phyloP scores from a whole-genome alignment of 345 rosid genomes.

The Hirschfeldia incana region DNA sequence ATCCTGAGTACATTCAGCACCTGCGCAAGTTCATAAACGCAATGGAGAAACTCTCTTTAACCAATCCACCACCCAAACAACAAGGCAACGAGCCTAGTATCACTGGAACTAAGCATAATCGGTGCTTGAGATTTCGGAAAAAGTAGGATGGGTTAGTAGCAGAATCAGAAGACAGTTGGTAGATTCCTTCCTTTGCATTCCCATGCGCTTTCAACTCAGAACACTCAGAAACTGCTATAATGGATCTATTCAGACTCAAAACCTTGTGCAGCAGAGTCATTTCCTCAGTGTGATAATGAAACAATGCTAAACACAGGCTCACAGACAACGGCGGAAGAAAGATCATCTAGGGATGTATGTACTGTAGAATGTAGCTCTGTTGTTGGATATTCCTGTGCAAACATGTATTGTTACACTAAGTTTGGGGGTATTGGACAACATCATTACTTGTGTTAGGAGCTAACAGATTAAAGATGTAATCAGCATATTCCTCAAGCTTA shows the following conservation, averaged over 20 bases:
- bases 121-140: slow-evolving; percentile 67
- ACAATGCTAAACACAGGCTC: slow-evolving; percentile 5
- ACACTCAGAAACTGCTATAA: not conserved
- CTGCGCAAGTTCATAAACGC: slow-evolving; percentile 75
- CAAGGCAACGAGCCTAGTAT: slow-evolving; percentile 55
- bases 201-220: slow-evolving; percentile 17
- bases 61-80: slow-evolving; percentile 53
- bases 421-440: slow-evolving; percentile 13
- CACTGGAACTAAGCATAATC: slow-evolving; percentile 58
- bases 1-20: slow-evolving; percentile 89
- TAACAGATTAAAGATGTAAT: slow-evolving; percentile 6
- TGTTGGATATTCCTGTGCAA: slow-evolving; percentile 18
- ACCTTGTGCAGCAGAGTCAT: slow-evolving; percentile 20
- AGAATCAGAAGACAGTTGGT: slow-evolving; percentile 17
- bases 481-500: not conserved
- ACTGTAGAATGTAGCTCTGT: slow-evolving; percentile 15
- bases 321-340: not conserved
- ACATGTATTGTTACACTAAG: slow-evolving; percentile 6
- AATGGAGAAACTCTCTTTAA: slow-evolving; percentile 79
- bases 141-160: slow-evolving; percentile 33
- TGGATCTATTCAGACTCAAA: not conserved
- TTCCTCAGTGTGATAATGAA: slow-evolving; percentile 23
- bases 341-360: slow-evolving; percentile 14
- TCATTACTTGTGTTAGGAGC: slow-evolving; percentile 15
- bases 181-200: slow-evolving; percentile 17